phyloP scores from a whole-genome alignment of 2,329 filamentous ascomycete genomes.

The Neophaeococcomyces mojaviensis region DNA sequence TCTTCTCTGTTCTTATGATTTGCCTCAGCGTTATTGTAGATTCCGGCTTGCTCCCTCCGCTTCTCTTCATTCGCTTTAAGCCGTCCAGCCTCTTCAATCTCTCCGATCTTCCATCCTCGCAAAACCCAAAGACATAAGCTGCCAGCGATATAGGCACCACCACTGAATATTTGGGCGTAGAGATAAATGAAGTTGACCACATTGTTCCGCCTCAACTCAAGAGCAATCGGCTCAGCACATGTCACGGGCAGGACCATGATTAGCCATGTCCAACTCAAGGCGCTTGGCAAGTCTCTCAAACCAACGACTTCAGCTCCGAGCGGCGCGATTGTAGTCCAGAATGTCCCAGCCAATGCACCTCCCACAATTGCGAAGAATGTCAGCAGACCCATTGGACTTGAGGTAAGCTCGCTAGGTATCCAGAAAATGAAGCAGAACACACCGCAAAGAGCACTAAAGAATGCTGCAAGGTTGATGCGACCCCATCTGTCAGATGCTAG shows the following conservation, averaged over 20 bases:
- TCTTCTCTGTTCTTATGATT: not conserved
- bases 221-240: slow-evolving; percentile 48
- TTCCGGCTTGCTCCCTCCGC: not conserved
- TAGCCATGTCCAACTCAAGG: slow-evolving; percentile 53
- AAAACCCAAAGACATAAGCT: slow-evolving; percentile 40
- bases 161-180: slow-evolving; percentile 48
- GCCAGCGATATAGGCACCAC: slow-evolving; percentile 52
- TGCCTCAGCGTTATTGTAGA: not conserved
- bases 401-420: slow-evolving; percentile 51
- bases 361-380: slow-evolving; percentile 53
- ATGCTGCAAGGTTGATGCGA: slow-evolving; percentile 54
- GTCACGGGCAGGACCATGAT: slow-evolving; percentile 47
- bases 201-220: slow-evolving; percentile 40
- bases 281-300: slow-evolving; percentile 48
- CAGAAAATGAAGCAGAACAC: slow-evolving; percentile 55
- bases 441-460: slow-evolving; percentile 49
- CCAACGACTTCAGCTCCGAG: slow-evolving; percentile 57
- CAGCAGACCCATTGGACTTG: slow-evolving; percentile 39
- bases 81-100: slow-evolving; percentile 20
- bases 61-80: not conserved
- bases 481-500: slow-evolving; percentile 55
- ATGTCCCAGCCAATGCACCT: slow-evolving; percentile 53
- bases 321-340: slow-evolving; percentile 42
- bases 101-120: slow-evolving; percentile 34
- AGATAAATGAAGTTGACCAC: slow-evolving; percentile 44